Conservation (phyloP, 2,329 filamentous ascomycete genomes). For the Neopestalotiopsis sp. region DNA sequence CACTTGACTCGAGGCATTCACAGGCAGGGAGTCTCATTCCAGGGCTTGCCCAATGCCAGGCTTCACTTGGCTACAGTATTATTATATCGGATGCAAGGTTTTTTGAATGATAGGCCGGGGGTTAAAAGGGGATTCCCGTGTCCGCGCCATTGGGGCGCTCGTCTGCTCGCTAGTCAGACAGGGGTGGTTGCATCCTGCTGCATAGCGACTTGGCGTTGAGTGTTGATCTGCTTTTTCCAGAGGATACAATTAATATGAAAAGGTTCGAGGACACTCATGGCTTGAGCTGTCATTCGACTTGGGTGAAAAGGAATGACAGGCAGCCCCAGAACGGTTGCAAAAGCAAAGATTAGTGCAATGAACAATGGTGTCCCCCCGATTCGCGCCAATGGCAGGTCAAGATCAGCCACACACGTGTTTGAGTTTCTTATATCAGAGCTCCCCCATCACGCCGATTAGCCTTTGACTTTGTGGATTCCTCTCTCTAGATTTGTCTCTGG, state of each 20-base stretch:
- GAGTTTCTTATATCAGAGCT: constrained; percentile 5
- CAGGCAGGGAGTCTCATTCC: no score
- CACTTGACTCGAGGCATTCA: no score
- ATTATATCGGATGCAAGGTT: neutral
- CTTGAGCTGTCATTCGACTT: neutral
- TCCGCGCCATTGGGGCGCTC: neutral
- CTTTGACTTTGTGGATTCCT: neutral
- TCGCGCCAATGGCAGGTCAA: neutral
- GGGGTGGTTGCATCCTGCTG: neutral
- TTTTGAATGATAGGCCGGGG: neutral
- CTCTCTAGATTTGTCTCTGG: neutral
- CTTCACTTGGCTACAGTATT: no score
- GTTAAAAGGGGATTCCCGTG: neutral
- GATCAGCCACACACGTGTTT: neutral
- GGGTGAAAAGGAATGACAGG: neutral
- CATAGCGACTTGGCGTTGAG: neutral
- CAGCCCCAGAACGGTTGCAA: neutral
- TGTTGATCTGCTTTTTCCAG: neutral
- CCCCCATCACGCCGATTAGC: neutral
- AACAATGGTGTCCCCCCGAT: neutral
- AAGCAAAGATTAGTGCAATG: neutral
- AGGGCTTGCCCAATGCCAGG: no score
- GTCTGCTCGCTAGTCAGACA: neutral
- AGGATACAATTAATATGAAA: constrained; percentile 6
- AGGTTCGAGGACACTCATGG: neutral